Conservation (phyloP, 1,139 yeast genomes). For the Insectozyma bohioensis region DNA sequence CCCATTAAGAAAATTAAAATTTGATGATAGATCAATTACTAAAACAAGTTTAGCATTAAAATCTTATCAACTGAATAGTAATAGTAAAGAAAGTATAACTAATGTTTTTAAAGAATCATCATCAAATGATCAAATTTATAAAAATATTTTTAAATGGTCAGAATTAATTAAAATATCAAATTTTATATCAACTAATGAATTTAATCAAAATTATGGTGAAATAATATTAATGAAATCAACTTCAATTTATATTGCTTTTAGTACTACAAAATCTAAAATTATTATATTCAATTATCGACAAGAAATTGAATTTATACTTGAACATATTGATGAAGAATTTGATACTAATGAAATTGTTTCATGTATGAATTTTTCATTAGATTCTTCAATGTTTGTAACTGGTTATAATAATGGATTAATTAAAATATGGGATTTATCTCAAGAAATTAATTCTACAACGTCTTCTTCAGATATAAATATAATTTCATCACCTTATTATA, state of each 20-base stretch:
- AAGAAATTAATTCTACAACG: no score
- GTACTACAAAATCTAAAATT: constrained; percentile 60
- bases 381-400: constrained; percentile 32
- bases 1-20: constrained; percentile 22
- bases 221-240: constrained; percentile 50
- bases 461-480: no score
- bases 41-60: constrained; percentile 23
- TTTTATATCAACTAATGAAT: constrained; percentile 24
- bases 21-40: constrained; percentile 43
- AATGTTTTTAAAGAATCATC: neutral
- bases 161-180: constrained; percentile 22
- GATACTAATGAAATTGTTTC: constrained; percentile 29
- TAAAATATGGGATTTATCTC: constrained; percentile 28
- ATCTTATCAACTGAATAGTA: constrained; percentile 8
- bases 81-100: neutral
- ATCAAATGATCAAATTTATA: neutral
- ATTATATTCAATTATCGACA: constrained; percentile 68
- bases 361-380: constrained; percentile 41
- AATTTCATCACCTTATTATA: constrained; percentile 24
- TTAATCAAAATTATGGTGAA: constrained; percentile 43
- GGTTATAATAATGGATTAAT: constrained; percentile 34
- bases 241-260: constrained; percentile 53
- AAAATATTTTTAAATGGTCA: constrained; percentile 26
- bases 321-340: constrained; percentile 8
- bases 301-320: constrained; percentile 38